Conservation (phyloP, 768 basidiomycete species). For the Rhodosporidiobolus odoratus region DNA sequence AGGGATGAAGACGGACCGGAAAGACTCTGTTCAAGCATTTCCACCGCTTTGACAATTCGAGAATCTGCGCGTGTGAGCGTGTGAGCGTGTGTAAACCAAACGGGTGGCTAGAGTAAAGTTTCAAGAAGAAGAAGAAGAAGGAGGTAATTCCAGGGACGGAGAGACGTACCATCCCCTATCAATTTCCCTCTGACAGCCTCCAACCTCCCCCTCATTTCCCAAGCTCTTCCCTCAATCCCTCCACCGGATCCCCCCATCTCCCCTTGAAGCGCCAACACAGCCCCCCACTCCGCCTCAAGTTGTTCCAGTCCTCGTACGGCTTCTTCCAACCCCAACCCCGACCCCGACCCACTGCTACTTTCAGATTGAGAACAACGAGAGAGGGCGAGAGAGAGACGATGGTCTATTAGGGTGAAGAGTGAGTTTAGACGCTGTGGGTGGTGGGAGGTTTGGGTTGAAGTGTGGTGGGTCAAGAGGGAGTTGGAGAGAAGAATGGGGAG, state of each 20-base stretch:
- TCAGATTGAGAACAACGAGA: no score
- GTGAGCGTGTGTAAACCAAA: background rate
- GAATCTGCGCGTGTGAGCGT: background rate
- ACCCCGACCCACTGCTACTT: no score
- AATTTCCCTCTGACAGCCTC: background rate
- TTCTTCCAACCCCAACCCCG: background rate
- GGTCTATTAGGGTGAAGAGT: background rate
- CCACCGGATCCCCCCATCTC: background rate
- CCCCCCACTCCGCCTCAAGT: slow-evolving; percentile 6
- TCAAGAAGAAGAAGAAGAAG: background rate
- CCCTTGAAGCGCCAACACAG: background rate
- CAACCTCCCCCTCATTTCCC: slow-evolving; percentile 5
- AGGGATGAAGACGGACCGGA: slow-evolving; percentile 6
- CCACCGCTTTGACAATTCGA: background rate
- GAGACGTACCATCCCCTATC: background rate
- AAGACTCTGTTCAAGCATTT: background rate
- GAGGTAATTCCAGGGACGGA: no score
- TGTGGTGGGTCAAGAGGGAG: background rate
- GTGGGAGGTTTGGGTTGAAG: background rate
- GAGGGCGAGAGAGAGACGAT: background rate
- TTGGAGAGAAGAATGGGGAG: no score
- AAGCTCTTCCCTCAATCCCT: background rate
- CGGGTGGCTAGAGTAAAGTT: no score
- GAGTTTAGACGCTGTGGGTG: background rate
- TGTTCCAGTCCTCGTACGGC: slow-evolving; percentile 2